Conservation (phyloP, 2,329 filamentous ascomycete species). For the Coniochaeta sp. region DNA sequence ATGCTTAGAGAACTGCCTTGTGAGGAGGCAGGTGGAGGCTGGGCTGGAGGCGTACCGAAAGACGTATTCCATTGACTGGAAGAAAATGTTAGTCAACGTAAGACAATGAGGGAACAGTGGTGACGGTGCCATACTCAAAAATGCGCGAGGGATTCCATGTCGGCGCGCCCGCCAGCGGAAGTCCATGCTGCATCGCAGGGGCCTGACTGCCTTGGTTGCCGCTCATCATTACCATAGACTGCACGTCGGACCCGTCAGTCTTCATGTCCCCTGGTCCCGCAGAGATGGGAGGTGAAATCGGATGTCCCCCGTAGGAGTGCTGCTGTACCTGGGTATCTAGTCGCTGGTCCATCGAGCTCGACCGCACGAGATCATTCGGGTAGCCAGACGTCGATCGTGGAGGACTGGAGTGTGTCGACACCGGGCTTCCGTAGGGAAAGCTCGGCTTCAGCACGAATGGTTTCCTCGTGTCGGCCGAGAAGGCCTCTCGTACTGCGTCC, state of each 20-base stretch:
- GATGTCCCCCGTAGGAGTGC: conserved; percentile 55
- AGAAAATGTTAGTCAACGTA: conserved; percentile 19
- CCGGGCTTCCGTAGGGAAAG: conserved; percentile 81
- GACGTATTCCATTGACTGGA: conserved; percentile 89
- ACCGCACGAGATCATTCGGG: conserved; percentile 37
- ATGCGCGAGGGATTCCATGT: conserved; percentile 82
- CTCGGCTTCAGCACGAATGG: conserved; percentile 84
- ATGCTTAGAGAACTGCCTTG: conserved; percentile 46
- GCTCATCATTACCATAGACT: conserved; percentile 66
- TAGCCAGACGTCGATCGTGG: conserved; percentile 45
- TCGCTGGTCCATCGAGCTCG: conserved; percentile 45
- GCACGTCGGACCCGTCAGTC: conserved; percentile 62
- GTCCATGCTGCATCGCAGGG: conserved; percentile 42
- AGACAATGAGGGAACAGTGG: not conserved
- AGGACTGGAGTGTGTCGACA: conserved; percentile 53
- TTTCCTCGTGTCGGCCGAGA: conserved; percentile 77
- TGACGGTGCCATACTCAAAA: conserved; percentile 70
- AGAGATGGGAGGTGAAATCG: conserved; percentile 76
- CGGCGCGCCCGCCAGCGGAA: conserved; percentile 56
- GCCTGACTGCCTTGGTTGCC: conserved; percentile 47
- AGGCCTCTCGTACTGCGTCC: conserved; percentile 80
- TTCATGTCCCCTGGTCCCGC: conserved; percentile 66
- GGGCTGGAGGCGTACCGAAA: conserved; percentile 65
- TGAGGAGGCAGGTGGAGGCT: conserved; percentile 33
- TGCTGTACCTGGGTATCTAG: conserved; percentile 45